Conservation (phyloP, 306 rosid genomes). For the Prunus dulcis region DNA sequence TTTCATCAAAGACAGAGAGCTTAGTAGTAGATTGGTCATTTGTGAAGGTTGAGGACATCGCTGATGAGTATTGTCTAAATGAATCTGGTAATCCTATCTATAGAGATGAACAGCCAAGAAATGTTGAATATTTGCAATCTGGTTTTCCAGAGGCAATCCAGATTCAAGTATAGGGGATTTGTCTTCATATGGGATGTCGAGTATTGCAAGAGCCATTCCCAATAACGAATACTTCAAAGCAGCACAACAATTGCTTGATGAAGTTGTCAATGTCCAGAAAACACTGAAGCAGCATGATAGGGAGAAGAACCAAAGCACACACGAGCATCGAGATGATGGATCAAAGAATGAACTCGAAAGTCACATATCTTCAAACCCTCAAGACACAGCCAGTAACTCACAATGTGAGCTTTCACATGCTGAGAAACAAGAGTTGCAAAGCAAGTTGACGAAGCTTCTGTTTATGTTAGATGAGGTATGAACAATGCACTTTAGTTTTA, state of each 20-base stretch:
- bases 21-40: constrained; percentile 43
- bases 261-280: constrained; percentile 64
- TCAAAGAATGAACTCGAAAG: constrained; percentile 44
- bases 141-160: constrained; percentile 46
- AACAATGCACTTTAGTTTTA: not conserved
- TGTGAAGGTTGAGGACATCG: constrained; percentile 35
- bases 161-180: constrained; percentile 45
- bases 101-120: constrained; percentile 48
- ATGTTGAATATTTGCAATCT: constrained; percentile 40
- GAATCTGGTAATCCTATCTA: constrained; percentile 25
- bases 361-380: constrained; percentile 40
- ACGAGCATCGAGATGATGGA: constrained; percentile 41
- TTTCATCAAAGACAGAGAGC: constrained; percentile 62
- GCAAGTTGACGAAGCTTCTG: constrained; percentile 63
- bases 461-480: constrained; percentile 82
- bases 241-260: constrained; percentile 72
- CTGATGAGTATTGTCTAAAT: constrained; percentile 59
- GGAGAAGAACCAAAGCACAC: constrained; percentile 36
- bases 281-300: constrained; percentile 43
- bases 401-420: constrained; percentile 61
- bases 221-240: constrained; percentile 70
- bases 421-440: constrained; percentile 73
- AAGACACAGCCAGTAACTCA: constrained; percentile 44
- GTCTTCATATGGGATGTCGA: constrained; percentile 49
- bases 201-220: constrained; percentile 46